phyloP scores from a whole-genome alignment of 345 rosid genomes.

The Eucalyptus marginata region DNA sequence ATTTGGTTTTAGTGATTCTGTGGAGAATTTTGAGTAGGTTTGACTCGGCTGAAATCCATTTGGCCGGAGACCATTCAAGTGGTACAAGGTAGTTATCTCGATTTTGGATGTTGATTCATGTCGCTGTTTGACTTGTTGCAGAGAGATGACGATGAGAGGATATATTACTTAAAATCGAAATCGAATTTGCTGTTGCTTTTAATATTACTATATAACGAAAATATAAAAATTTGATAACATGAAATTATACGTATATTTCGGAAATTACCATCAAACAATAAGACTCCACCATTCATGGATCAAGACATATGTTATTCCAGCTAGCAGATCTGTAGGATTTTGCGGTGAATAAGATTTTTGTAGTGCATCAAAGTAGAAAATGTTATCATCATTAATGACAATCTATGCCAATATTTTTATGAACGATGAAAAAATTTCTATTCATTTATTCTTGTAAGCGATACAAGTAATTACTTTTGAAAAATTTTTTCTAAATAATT shows the following conservation, averaged over 20 bases:
- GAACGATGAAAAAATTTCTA: fast-evolving
- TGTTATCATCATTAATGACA: no score
- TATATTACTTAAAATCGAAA: neutral
- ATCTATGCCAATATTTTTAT: no score
- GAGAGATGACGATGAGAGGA: neutral
- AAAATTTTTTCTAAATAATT: fast-evolving
- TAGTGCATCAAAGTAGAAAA: no score
- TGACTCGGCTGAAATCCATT: neutral
- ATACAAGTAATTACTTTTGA: no score
- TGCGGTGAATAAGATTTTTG: no score
- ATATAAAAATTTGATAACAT: fast-evolving
- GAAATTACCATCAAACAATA: no score
- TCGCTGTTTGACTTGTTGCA: neutral
- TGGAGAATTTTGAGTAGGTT: neutral
- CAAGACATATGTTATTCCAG: no score
- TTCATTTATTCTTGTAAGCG: fast-evolving
- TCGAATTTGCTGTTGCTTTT: no score
- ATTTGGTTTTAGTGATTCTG: no score
- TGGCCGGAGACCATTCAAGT: neutral
- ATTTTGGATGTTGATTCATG: neutral
- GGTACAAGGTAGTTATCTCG: neutral
- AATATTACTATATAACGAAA: neutral
- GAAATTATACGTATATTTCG: no score
- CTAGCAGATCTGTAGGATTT: no score
- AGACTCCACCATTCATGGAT: no score